phyloP scores from a whole-genome alignment of 2,329 filamentous ascomycete species.

The Aspergillus pseudoterreus region DNA sequence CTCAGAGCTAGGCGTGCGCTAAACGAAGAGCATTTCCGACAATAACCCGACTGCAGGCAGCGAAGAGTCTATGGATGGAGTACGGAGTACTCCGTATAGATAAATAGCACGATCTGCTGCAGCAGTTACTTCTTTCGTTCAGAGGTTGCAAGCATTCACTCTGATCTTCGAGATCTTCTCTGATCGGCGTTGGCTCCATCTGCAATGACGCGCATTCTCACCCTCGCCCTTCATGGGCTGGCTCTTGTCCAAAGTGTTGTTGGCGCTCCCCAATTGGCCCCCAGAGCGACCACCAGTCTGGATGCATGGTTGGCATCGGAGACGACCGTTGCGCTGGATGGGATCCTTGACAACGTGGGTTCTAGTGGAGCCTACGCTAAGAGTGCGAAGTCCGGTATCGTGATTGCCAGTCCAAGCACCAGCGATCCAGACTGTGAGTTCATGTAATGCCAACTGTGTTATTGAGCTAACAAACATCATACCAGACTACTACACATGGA shows the following conservation, averaged over 20 bases:
- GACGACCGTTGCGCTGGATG: constrained; percentile 47
- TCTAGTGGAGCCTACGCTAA: constrained; percentile 46
- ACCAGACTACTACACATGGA: constrained; percentile 75
- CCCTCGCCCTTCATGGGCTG: not conserved
- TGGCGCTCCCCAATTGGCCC: not conserved
- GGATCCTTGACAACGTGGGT: constrained; percentile 55
- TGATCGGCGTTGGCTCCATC: too few species aligned
- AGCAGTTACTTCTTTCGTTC: too few species aligned
- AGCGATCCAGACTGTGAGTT: constrained; percentile 51
- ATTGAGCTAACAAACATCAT: not conserved
- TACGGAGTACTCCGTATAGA: too few species aligned
- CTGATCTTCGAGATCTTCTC: too few species aligned
- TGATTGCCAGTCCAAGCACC: constrained; percentile 56
- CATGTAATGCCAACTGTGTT: too few species aligned
- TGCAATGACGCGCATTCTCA: not conserved
- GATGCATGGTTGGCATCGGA: constrained; percentile 35
- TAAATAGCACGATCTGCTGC: too few species aligned
- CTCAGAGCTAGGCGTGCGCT: too few species aligned
- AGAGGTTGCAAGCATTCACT: too few species aligned
- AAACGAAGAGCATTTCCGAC: too few species aligned
- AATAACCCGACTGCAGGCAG: too few species aligned
- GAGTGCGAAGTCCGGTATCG: constrained; percentile 49
- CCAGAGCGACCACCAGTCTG: constrained; percentile 8
- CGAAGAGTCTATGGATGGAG: too few species aligned
- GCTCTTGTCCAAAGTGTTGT: not conserved